These are phyloP conservation scores for Rhodosporidiobolus odoratus DNA, from an alignment of 768 basidiomycete genomes.

Conservation along the genomic window DNA sequence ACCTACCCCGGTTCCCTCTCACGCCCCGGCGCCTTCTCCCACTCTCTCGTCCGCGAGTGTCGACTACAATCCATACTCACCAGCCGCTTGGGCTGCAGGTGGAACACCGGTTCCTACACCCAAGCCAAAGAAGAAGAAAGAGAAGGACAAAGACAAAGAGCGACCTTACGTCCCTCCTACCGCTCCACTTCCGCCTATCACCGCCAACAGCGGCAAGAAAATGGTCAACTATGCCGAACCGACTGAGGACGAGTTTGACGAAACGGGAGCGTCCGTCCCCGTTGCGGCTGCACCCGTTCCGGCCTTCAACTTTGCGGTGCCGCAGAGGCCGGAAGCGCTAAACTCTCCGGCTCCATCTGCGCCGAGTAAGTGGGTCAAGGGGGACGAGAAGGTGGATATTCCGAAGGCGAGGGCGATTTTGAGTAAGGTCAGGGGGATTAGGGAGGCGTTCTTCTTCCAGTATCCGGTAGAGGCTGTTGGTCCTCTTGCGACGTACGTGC, in stretches of 20 bases:
- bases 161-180: too few relatives aligned
- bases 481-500: slow-evolving; percentile 81
- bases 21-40: slow-evolving; percentile 46
- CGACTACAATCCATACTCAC: slow-evolving; percentile 28
- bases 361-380: slow-evolving; percentile 11
- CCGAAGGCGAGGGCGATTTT: slow-evolving; percentile 76
- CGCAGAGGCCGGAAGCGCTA: slow-evolving; percentile 25
- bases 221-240: slow-evolving; percentile 37
- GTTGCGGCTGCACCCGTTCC: background rate
- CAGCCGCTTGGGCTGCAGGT: slow-evolving; percentile 9
- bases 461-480: slow-evolving; percentile 76
- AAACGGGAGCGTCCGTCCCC: slow-evolving; percentile 43
- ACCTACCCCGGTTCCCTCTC: slow-evolving; percentile 46
- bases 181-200: too few relatives aligned
- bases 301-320: slow-evolving; percentile 14
- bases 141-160: slow-evolving; percentile 36
- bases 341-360: slow-evolving; percentile 23
- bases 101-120: slow-evolving; percentile 45
- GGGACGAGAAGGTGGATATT: slow-evolving; percentile 58
- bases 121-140: slow-evolving; percentile 38
- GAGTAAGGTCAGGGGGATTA: slow-evolving; percentile 57
- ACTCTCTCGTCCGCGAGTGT: slow-evolving; percentile 48
- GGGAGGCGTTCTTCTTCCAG: slow-evolving; percentile 67
- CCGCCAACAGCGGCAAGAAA: slow-evolving; percentile 38
- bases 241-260: slow-evolving; percentile 41